Base-by-base conservation (phyloP, 1,139 yeast genomes). In the Pneumocystis sp. region DNA sequence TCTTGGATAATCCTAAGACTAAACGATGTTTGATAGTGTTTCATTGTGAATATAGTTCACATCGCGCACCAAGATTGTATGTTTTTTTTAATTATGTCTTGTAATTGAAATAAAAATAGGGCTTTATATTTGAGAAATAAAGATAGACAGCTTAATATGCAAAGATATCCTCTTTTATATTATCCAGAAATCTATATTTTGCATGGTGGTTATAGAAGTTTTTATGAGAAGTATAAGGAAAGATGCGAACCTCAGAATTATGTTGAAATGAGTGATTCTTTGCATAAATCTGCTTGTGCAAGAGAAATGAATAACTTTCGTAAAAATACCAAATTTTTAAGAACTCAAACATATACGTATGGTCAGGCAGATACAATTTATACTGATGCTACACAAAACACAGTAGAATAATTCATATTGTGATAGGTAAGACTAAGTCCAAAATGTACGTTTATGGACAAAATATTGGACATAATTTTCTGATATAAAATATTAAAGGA, bases 31-130 rank as follows among this genome's bases (percentile, higher is more conserved):
- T 93, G 66, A 75, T 91, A 25, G 80, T 95, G 17, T 91, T 93
- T 77, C 97, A 93, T 75, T 93, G 98, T 76, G 98, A 93, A 75
- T 91, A 89, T 74, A 86, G 96, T 63, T 84, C 95, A 1, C 89
- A 87, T 74, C 81, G 98, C 67, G 96, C 97, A 12, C 98, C 98
- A 2, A 79, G 87, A 63, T 84, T 93, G 57, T 50, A 50, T 50
- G 57, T 50, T 50, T 44, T 44, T 44, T 19, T 25, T 8, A 2
- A 25, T 3, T 50, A 50, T 25, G 15, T 15, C 8, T 25, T 25
- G n/a, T 50, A 4, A 15, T 25, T 50, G n/a, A 39, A 19, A 61
- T 39, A 62, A 66, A 8, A 10, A 25, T 50, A 50, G 57, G 64
- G 97, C 97, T 0, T 80, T 85, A 66, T 91, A 89, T 74, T 80